Evolutionary conservation across 805 yeast genomes (phyloP).

Genomic region (Ogataea methanolica): DNA sequence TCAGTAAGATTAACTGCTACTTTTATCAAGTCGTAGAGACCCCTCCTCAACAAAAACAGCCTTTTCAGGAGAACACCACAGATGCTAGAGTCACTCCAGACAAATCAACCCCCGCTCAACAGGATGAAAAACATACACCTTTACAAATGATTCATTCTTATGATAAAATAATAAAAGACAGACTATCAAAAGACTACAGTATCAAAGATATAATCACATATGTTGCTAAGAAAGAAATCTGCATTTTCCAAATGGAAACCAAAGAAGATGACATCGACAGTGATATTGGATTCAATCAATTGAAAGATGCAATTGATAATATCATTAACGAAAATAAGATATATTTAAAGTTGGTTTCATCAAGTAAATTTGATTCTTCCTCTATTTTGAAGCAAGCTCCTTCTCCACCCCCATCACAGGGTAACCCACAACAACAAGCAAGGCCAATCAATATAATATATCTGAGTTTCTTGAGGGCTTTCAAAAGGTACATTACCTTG

Average conservation of each 20-base stretch:
- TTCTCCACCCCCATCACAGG: too few species aligned
- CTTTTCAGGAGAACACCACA: neutral
- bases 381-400: constrained; percentile 18
- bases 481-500: constrained; percentile 36
- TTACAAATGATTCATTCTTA: constrained; percentile 24
- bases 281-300: constrained; percentile 25
- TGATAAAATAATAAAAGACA: constrained; percentile 22
- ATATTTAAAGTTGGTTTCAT: constrained; percentile 21
- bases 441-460: constrained; percentile 32
- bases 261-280: constrained; percentile 9
- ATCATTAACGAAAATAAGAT: constrained; percentile 25
- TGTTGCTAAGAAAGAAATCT: constrained; percentile 28
- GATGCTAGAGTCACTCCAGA: neutral
- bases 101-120: neutral
- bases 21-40: constrained; percentile 26
- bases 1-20: constrained; percentile 26
- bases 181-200: constrained; percentile 24
- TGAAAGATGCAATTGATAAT: constrained; percentile 30
- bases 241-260: constrained; percentile 28
- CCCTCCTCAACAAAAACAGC: neutral
- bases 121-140: constrained; percentile 15
- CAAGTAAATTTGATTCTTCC: constrained; percentile 25
- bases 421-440: neutral
- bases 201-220: constrained; percentile 27
- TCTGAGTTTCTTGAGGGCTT: constrained; percentile 46